Base-by-base conservation (phyloP, 345 rosid species). In the Stellera chamaejasme region DNA sequence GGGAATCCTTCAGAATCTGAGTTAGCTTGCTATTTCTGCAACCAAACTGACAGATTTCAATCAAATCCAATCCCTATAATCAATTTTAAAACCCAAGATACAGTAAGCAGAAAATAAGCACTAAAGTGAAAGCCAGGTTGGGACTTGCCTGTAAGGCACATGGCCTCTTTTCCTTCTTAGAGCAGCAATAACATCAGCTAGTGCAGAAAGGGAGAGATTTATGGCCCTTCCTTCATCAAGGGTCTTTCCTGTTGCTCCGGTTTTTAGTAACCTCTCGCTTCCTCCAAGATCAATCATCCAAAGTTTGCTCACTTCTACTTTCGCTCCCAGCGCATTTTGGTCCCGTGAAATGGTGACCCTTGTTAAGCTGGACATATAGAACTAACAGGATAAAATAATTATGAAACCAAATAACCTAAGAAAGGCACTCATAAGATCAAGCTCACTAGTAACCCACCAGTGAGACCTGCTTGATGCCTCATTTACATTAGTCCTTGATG, bases 281-380 rank as follows among this genome's bases (percentile, higher is more conserved):
- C 98, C 98, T 66, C 95, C 96, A 2, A 92, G 96, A 80, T 92
- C 98, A 46, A 86, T 84, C 96, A 92, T 78, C 98, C 98, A 88
- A 56, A 92, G 72, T 71, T 88, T 88, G 87, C 95, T 88, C 49
- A 74, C 79, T 73, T 84, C 82, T 52, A 72, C 58, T 75, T 67
- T 82, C 27, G 78, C 79, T 50, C 81, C 81, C 70, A 52, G 59
- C 56, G 49, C 72, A 60, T 88, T 79, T 63, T 78, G 83, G 63
- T 48, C 69, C 45, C 81, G 84, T 65, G 66, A 72, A 67, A 92
- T 74, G 59, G 83, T 64, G 77, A 92, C 84, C 85, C 90, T 81
- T 56, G 69, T 82, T 71, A 88, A 92, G 83, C 96, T 92, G 79
- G 77, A 86, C 62, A 79, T 63, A 74, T 52, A 55, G 67, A 80